Base-by-base conservation (phyloP, 805 yeast genomes). In the Monosporozyma siamensis region DNA sequence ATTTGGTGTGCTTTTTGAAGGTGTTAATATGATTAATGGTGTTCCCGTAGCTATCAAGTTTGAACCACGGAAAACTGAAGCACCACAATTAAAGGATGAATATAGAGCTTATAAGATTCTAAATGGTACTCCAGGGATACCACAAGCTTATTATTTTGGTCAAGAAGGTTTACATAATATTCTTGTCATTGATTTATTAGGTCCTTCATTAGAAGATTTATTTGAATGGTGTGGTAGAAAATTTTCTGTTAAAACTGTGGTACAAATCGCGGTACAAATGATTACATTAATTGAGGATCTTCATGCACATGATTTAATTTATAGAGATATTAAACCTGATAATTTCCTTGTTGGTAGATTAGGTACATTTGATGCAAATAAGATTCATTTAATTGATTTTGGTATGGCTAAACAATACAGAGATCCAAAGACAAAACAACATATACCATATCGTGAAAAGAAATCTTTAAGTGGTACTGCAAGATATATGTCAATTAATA, bases 391-490 rank as follows among this genome's bases (percentile, higher is more conserved):
- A 48, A 95, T 92, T 43, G 98, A 92, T 66, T 92, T 92, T 61
- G 98, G 98, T 49, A 92, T 92, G 97, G 97, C 97, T 24, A 92
- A 92, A 65, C 94, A 86, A 59, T 92, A 89, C 66, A 78, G 97
- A 60, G 98, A 92, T 67, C 97, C 97, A 42, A 83, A 86, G 64
- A 82, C 97, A 10, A 87, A 87, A 58, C 83, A 82, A 58, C 98
- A 92, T 65, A 92, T 92, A 51, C 97, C 98, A 25, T 92, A 89
- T 65, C 75, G 97, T 55, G 98, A 92, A 64, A 86, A 89, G 64
- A 92, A 92, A 66, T 86, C 95, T 4, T 70, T 92, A 50, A 83
- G 95, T 63, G 98, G 98, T 39, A 92, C 98, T 3, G 98, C 97
- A n/a, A 74, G 98, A 56, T 92, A 92, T 68, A 92, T 92, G 97